Percentiles rank a stretch among this genome's conserved stretches.
Evolutionary conservation across 306 rosid species (phyloP).

Genomic region (Gleditsia sinensis): DNA sequence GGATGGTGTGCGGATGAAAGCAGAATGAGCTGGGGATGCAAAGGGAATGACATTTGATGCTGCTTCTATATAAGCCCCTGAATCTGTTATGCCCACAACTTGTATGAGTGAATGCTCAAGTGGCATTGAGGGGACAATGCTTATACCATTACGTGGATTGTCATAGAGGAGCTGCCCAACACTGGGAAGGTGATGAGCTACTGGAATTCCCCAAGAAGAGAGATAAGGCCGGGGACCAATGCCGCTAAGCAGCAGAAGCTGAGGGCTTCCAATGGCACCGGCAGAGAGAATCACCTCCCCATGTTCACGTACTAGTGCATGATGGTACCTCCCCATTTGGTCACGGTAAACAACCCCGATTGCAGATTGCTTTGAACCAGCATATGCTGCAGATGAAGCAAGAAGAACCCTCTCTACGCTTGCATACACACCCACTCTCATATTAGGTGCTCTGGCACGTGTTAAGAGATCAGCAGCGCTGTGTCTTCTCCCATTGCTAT

Average conservation of each 20-base stretch:
- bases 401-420: slow-evolving; percentile 68
- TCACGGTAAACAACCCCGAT: slow-evolving; percentile 72
- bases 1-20: slow-evolving; percentile 53
- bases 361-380: slow-evolving; percentile 36
- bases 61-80: slow-evolving; percentile 10
- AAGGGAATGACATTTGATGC: not conserved
- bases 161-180: slow-evolving; percentile 83
- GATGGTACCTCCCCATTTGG: slow-evolving; percentile 53
- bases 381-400: slow-evolving; percentile 35
- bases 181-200: slow-evolving; percentile 64
- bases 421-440: slow-evolving; percentile 62
- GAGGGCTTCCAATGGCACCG: slow-evolving; percentile 93
- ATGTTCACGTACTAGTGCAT: slow-evolving; percentile 51
- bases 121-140: slow-evolving; percentile 58
- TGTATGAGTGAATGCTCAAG: slow-evolving; percentile 19
- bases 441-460: slow-evolving; percentile 46
- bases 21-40: not conserved
- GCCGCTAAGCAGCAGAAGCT: slow-evolving; percentile 80
- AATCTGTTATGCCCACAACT: not conserved
- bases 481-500: slow-evolving; percentile 61
- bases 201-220: slow-evolving; percentile 81
- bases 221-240: slow-evolving; percentile 77
- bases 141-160: slow-evolving; percentile 84
- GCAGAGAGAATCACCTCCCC: slow-evolving; percentile 83
- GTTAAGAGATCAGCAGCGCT: slow-evolving; percentile 76